Evolutionary conservation across 202 grass and related monocot species (phyloP).

Genomic region (Saccharum hybrid): DNA sequence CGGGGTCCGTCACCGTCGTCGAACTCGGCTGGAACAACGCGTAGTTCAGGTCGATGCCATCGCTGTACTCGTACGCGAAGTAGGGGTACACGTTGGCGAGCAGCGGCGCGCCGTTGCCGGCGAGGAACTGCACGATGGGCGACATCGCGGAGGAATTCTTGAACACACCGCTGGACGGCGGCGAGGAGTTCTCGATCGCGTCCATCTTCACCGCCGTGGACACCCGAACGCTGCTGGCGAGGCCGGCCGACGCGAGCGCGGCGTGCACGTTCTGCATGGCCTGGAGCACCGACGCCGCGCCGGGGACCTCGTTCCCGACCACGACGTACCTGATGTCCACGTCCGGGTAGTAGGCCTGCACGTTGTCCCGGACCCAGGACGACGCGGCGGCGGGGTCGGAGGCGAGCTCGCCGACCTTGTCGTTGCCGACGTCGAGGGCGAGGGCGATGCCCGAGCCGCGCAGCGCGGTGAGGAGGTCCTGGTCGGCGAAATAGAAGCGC

Average conservation of each 20-base stretch:
- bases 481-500: constrained; percentile 57
- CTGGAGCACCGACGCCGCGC: constrained; percentile 33
- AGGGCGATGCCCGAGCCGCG: constrained; percentile 47
- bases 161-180: constrained; percentile 58
- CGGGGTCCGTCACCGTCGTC: constrained; percentile 45
- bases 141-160: constrained; percentile 38
- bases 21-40: constrained; percentile 55
- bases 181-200: constrained; percentile 36
- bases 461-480: constrained; percentile 37
- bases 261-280: constrained; percentile 65
- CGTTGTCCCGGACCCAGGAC: constrained; percentile 55
- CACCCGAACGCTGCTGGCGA: constrained; percentile 53
- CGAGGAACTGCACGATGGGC: constrained; percentile 52
- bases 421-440: constrained; percentile 50
- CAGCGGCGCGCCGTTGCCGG: constrained; percentile 45
- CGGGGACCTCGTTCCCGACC: constrained; percentile 66
- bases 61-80: constrained; percentile 51
- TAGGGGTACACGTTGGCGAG: constrained; percentile 72
- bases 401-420: constrained; percentile 28
- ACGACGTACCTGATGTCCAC: constrained; percentile 53
- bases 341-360: constrained; percentile 47
- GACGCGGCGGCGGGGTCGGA: neutral
- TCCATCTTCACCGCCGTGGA: constrained; percentile 53
- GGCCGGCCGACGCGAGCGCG: constrained; percentile 11
- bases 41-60: constrained; percentile 35